Percentiles rank a stretch among this genome's conserved stretches.
phyloP scores from a whole-genome alignment of 768 basidiomycete genomes.

The Hypholoma sublateritium region DNA sequence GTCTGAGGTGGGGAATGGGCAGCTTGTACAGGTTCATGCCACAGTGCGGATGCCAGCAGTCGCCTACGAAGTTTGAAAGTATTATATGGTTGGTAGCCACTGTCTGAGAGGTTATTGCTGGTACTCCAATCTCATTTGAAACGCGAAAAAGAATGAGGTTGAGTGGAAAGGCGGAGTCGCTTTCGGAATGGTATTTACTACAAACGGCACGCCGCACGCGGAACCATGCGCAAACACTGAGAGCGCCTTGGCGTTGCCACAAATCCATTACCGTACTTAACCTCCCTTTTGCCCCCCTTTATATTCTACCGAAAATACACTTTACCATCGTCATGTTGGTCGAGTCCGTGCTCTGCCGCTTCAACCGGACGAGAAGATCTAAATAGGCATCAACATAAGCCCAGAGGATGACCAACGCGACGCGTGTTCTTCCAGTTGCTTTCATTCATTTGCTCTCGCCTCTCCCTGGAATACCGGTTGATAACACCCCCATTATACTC shows the following conservation, averaged over 20 bases:
- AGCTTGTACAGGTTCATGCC: conserved; percentile 19
- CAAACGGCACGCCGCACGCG: neutral
- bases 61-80: neutral
- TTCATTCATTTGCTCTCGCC: too few relatives aligned
- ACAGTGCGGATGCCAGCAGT: conserved; percentile 1
- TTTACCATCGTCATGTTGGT: too few relatives aligned
- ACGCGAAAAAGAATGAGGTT: neutral
- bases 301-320: too few relatives aligned
- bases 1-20: conserved; percentile 7
- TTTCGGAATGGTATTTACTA: neutral
- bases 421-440: too few relatives aligned
- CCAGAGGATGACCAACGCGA: too few relatives aligned
- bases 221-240: neutral
- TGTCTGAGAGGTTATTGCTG: neutral
- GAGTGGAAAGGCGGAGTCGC: neutral
- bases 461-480: too few relatives aligned
- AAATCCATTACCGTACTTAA: too few relatives aligned
- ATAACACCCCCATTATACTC: too few relatives aligned
- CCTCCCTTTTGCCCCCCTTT: too few relatives aligned
- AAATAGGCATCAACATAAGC: too few relatives aligned
- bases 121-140: neutral
- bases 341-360: too few relatives aligned
- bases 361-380: too few relatives aligned
- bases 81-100: neutral
- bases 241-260: neutral